Evolutionary conservation across 2,329 filamentous ascomycete species (phyloP).

Genomic region (Alternaria novae-zelandiae): DNA sequence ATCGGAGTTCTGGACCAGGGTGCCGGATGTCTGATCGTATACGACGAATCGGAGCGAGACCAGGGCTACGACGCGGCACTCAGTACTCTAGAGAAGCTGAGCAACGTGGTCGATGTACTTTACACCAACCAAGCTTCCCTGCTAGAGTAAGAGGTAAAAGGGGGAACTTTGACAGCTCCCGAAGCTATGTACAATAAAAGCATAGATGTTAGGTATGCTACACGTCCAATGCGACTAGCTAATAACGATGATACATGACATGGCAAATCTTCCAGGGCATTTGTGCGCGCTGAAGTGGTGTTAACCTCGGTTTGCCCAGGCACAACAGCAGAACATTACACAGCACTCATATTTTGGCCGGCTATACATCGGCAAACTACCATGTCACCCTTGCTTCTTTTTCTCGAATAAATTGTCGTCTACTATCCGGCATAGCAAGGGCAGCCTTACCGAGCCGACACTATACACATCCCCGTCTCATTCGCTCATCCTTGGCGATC

Average conservation of each 20-base stretch:
- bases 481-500: slow-evolving; percentile 1
- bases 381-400: background rate
- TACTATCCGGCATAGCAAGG: background rate
- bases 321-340: background rate
- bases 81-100: slow-evolving; percentile 94
- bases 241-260: slow-evolving; percentile 23
- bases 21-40: slow-evolving; percentile 96
- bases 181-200: slow-evolving; percentile 40
- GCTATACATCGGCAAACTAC: background rate
- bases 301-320: background rate
- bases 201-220: slow-evolving; percentile 32
- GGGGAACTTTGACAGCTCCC: slow-evolving; percentile 2
- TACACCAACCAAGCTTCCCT: slow-evolving; percentile 97
- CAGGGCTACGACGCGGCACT: slow-evolving; percentile 93
- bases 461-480: slow-evolving; percentile 1
- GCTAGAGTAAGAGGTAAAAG: slow-evolving; percentile 71
- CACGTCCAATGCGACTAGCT: slow-evolving; percentile 21
- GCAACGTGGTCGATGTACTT: slow-evolving; percentile 94
- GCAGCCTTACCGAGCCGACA: slow-evolving; percentile 1
- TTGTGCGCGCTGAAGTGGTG: background rate
- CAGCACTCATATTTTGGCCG: background rate
- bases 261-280: background rate
- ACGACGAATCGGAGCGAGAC: slow-evolving; percentile 91
- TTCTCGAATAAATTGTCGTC: background rate
- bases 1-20: slow-evolving; percentile 97